Evolutionary conservation across 148 eudicot genomes (phyloP).

Genomic region (Fagopyrum esculentum): DNA sequence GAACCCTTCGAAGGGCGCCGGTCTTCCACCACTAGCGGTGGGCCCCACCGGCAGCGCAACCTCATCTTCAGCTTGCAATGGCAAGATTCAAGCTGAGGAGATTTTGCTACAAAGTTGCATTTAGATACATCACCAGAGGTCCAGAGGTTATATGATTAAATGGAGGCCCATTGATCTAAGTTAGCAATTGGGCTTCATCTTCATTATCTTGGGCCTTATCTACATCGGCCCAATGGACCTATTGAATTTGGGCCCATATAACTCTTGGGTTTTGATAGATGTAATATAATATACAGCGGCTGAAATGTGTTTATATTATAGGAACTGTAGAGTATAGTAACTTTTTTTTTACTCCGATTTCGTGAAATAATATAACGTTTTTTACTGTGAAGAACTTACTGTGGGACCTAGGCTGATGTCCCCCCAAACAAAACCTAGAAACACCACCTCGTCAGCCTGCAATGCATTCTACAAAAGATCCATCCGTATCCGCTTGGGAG

Average conservation of each 20-base stretch:
- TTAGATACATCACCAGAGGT: neutral
- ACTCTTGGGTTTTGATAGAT: neutral
- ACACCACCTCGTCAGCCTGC: no score
- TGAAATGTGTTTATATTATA: neutral
- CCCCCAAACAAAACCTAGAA: no score
- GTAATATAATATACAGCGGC: no score
- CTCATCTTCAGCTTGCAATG: neutral
- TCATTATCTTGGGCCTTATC: no score
- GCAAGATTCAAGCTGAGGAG: conserved; percentile 19
- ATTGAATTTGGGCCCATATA: neutral
- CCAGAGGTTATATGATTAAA: neutral
- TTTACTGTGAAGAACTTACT: neutral
- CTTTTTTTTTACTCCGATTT: neutral
- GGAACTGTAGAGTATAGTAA: neutral
- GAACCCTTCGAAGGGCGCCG: neutral
- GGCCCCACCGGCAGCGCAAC: neutral
- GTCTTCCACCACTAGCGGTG: neutral
- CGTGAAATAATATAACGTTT: neutral
- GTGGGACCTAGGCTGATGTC: no score
- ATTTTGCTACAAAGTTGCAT: conserved; percentile 8
- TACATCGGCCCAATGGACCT: neutral
- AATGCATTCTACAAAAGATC: no score
- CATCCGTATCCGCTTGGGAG: no score
- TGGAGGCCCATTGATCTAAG: conserved; percentile 1
- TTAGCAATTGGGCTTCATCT: neutral